A percentile compares a stretch with the other conserved stretches of the same genome.
Evolutionary conservation across 2,329 filamentous ascomycete species (phyloP).

Genomic region (Ophiostoma perfectum): DNA sequence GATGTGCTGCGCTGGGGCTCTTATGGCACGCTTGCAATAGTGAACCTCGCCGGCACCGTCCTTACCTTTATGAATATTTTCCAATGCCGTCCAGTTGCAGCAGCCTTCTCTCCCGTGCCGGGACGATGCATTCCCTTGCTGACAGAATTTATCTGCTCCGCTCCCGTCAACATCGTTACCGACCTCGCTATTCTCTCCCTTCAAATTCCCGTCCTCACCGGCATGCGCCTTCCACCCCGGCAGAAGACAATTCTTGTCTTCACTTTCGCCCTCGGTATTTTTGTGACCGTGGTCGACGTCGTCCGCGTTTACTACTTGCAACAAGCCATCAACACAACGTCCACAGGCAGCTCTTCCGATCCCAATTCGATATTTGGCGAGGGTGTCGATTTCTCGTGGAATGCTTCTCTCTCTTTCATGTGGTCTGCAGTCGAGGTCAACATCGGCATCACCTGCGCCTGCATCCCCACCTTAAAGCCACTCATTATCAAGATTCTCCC

Average conservation of each 20-base stretch:
- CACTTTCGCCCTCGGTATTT: slow-evolving; percentile 81
- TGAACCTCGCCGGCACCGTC: slow-evolving; percentile 71
- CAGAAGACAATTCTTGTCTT: slow-evolving; percentile 84
- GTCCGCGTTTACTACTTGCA: slow-evolving; percentile 87
- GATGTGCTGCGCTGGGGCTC: slow-evolving; percentile 73
- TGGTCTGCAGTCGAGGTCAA: slow-evolving; percentile 93
- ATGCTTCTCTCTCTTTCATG: slow-evolving; percentile 80
- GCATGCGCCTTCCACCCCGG: slow-evolving; percentile 75
- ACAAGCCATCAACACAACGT: slow-evolving; percentile 52
- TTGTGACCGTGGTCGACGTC: slow-evolving; percentile 83
- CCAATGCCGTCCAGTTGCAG: slow-evolving; percentile 71
- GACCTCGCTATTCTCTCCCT: slow-evolving; percentile 82
- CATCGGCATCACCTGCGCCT: slow-evolving; percentile 81
- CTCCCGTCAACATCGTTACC: slow-evolving; percentile 86
- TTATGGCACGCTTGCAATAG: slow-evolving; percentile 69
- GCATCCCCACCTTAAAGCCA: slow-evolving; percentile 87
- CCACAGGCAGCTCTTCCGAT: slow-evolving; percentile 33
- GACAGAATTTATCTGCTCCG: slow-evolving; percentile 65
- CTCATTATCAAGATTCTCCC: slow-evolving; percentile 63
- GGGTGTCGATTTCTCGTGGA: slow-evolving; percentile 57
- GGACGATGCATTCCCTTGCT: slow-evolving; percentile 51
- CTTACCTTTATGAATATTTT: slow-evolving; percentile 83
- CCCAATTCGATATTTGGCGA: slow-evolving; percentile 46
- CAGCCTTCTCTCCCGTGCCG: slow-evolving; percentile 53
- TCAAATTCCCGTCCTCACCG: slow-evolving; percentile 80